phyloP scores from a whole-genome alignment of 2,329 filamentous ascomycete genomes.

The Xylaria arbuscula region DNA sequence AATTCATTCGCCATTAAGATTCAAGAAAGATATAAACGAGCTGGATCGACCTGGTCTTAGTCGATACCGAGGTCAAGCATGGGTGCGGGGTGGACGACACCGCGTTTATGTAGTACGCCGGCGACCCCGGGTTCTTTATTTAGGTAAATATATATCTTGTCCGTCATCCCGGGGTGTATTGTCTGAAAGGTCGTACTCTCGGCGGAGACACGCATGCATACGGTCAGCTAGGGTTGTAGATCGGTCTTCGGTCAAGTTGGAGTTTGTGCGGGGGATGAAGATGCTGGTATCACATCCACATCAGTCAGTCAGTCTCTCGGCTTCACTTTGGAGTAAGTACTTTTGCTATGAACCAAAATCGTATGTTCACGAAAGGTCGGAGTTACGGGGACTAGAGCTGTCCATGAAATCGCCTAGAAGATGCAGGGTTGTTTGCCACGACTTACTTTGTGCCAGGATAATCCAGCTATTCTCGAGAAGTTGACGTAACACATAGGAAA shows the following conservation, averaged over 20 bases:
- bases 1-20: too few relatives aligned
- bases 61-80: too few relatives aligned
- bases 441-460: too few relatives aligned
- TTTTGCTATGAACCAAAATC: too few relatives aligned
- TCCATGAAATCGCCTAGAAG: too few relatives aligned
- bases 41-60: background rate
- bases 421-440: too few relatives aligned
- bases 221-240: constrained; percentile 13
- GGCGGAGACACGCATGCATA: constrained; percentile 21
- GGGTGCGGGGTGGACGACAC: too few relatives aligned
- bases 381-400: too few relatives aligned
- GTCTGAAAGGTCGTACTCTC: constrained; percentile 12
- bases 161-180: constrained; percentile 11
- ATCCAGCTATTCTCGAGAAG: too few relatives aligned
- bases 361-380: too few relatives aligned
- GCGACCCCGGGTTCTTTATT: background rate
- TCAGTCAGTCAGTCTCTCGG: background rate
- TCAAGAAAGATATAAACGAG: background rate
- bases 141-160: background rate
- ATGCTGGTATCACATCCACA: constrained; percentile 8
- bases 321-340: background rate
- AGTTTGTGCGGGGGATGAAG: constrained; percentile 12
- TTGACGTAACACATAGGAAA: background rate
- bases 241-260: constrained; percentile 18
- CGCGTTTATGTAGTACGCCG: background rate